Evolutionary conservation across 2,329 filamentous ascomycete genomes (phyloP).

Genomic region (Colletotrichum nymphaeae): DNA sequence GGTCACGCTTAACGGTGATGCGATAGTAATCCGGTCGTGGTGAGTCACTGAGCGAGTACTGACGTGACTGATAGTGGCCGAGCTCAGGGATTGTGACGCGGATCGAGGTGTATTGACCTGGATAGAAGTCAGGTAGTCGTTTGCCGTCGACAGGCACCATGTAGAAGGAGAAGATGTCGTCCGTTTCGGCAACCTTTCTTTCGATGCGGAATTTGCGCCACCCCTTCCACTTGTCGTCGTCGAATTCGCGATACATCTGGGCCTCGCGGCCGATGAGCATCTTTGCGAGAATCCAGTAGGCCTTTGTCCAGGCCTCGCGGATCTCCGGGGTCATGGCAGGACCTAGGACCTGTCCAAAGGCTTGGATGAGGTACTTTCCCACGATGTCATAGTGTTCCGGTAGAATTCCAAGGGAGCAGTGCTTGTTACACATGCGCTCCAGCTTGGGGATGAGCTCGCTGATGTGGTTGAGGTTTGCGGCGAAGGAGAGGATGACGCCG

Average conservation of each 20-base stretch:
- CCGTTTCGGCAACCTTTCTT: slow-evolving; percentile 73
- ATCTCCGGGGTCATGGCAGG: slow-evolving; percentile 73
- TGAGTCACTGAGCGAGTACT: slow-evolving; percentile 79
- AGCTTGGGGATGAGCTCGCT: slow-evolving; percentile 64
- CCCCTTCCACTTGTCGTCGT: slow-evolving; percentile 65
- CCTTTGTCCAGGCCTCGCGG: slow-evolving; percentile 75
- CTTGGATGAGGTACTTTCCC: slow-evolving; percentile 73
- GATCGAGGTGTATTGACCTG: slow-evolving; percentile 80
- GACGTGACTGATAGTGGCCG: slow-evolving; percentile 72
- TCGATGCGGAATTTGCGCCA: slow-evolving; percentile 77
- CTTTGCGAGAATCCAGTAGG: slow-evolving; percentile 79
- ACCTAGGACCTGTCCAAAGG: slow-evolving; percentile 76
- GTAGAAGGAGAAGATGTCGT: slow-evolving; percentile 78
- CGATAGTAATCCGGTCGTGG: slow-evolving; percentile 73
- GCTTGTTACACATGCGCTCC: slow-evolving; percentile 75
- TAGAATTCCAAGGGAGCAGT: slow-evolving; percentile 75
- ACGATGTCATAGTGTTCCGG: slow-evolving; percentile 79
- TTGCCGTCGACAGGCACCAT: slow-evolving; percentile 71
- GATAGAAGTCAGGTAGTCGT: slow-evolving; percentile 71
- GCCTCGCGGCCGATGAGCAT: slow-evolving; percentile 77
- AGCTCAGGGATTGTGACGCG: slow-evolving; percentile 66
- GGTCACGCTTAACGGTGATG: slow-evolving; percentile 77
- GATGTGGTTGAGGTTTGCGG: slow-evolving; percentile 75
- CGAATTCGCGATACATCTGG: slow-evolving; percentile 69
- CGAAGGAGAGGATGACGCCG: slow-evolving; percentile 72